Evolutionary conservation across 805 yeast genomes (phyloP), one percentile per base, ranked within the genome.

Genomic region (Ogataea sp.): DNA sequence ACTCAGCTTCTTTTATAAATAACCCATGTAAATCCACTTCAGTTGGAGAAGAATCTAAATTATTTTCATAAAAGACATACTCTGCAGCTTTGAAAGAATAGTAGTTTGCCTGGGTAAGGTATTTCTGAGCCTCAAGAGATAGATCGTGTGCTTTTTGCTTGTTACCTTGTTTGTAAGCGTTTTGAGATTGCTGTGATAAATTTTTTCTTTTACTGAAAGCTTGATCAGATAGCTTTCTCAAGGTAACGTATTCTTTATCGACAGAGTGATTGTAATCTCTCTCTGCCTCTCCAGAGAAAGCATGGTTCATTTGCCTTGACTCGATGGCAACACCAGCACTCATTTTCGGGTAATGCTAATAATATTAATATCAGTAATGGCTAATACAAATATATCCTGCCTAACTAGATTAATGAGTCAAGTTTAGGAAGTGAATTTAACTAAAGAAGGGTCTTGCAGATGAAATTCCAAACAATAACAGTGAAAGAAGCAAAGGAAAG

Each of bases 1-100:
- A 82, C 44, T 76, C 75, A 7, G 97, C 96, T 62, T 90, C 98
- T 56, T 80, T 82, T 16, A 90, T 94, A 50, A 70, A 89, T 24
- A 90, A 65, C 0, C 98, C 98, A 59, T 90, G 98, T 39, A 90
- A 68, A 62, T 90, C 97, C 45, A 90, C 87, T 60, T 90, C 97
- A 58, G 86, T 82, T 20, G 70, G 69, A 25, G 73, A 79, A n/a
- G 90, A 80, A 53, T 89, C 97, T 30, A 85, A 75, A 55, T 90
- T 90, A 59, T 90, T 90, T 47, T 83, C 89, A 32, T 80, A 67
- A 58, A 90, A 90, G 1, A 85, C 96, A 53, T 80, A 88, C 57
- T 80, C 86, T 1, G 96, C 97, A 4, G 97, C 98, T 58, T 79
- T 76, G 16, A 68, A 64, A 60, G 89, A 89, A 55, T 70, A 75